Base-by-base conservation (phyloP, 1,284 basidiomycete species). In the Puccinia triticina region DNA sequence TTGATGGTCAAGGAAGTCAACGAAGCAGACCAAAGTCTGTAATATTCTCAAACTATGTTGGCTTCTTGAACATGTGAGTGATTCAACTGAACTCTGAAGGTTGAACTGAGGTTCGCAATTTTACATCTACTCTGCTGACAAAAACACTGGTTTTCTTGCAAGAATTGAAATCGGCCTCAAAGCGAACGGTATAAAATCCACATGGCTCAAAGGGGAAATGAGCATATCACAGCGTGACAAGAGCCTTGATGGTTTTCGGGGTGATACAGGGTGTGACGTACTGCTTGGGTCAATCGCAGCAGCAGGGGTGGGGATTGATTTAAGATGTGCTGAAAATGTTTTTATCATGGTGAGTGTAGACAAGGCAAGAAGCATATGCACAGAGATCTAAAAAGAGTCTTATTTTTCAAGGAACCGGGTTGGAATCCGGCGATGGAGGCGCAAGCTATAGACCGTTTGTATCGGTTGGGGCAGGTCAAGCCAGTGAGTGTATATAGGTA, bases 271-370 rank as follows among this genome's bases (percentile, higher is more conserved):
- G 8, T 69, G 66, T 37, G 43, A 69, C 40, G n/a, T 50, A 14
- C 69, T 72, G 7, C 40, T 72, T 10, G 69, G 40, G 40, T 69
- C 66, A 69, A 69, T 69, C 10, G 21, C 18, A 43, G 32, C 66
- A 37, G 32, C 40, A 23, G 66, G 66, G 23, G 40, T 48, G n/a
- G 69, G 69, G 50, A 72, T 72, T 72, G 69, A 72, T 23, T 50
- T 72, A 23, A 72, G 40, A 50, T 72, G 69, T 72, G 66, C 32
- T 40, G 29, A 69, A 46, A 40, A 69, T 72, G 46, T 72, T 12
- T 72, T 14, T 72, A 5, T 50, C 14, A 72, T 69, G 66, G 66
- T 69, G 14, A 40, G 34, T 43, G 40, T 5, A 69, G 18, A 34
- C 43, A 46, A 18, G 29, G 12, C 34, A 18, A 21, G 18, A n/a